Percentiles rank a stretch among this genome's conserved stretches.
phyloP scores from a whole-genome alignment of 495 filamentous ascomycete genomes.

The Neurospora sublineolata region DNA sequence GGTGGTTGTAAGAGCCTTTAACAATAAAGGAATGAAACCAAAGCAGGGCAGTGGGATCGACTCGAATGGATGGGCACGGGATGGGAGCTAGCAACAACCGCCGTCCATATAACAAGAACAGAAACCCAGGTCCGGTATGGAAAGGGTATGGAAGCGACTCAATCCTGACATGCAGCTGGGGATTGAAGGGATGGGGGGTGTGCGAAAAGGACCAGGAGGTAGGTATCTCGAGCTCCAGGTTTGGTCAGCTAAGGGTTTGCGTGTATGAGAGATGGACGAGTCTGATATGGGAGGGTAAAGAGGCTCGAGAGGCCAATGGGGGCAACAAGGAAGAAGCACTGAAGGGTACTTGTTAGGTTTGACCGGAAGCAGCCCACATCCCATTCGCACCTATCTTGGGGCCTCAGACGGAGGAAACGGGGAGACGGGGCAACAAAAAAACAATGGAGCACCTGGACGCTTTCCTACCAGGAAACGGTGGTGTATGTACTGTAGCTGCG shows the following conservation, averaged over 20 bases:
- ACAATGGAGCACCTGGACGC: not conserved
- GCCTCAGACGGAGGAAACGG: not conserved
- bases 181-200: conserved; percentile 6
- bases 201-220: conserved; percentile 1
- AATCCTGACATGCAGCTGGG: conserved; percentile 11
- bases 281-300: not conserved
- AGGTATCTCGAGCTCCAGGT: conserved; percentile 2
- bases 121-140: not conserved
- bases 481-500: conserved; percentile 6
- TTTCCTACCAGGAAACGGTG: not conserved
- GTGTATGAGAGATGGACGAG: not conserved
- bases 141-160: conserved; percentile 4
- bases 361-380: conserved; percentile 13
- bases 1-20: not conserved
- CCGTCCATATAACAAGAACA: not conserved
- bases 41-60: conserved; percentile 15
- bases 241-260: not conserved
- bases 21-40: conserved; percentile 10
- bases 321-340: not conserved
- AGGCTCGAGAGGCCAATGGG: not conserved
- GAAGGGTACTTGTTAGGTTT: conserved; percentile 2
- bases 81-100: conserved; percentile 15
- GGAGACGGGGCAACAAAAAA: not conserved
- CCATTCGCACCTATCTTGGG: not conserved
- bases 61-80: conserved; percentile 26